Evolutionary conservation across 345 rosid genomes (phyloP), one percentile per base, ranked within the genome.

Genomic region (Gossypium anomalum): DNA sequence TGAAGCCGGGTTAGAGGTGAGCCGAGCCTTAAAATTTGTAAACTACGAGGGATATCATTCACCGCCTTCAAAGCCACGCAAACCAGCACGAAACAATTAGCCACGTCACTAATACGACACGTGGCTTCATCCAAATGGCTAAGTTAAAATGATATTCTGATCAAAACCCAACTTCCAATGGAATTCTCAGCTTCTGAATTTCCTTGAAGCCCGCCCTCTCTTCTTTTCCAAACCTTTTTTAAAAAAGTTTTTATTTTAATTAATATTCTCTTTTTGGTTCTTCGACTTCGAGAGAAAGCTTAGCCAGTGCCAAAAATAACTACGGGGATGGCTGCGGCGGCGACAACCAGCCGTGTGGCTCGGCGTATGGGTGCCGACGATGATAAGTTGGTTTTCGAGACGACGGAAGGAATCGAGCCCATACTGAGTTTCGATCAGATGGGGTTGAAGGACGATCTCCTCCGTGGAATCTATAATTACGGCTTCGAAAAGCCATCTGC

Each of bases 401-500:
- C 99, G 43, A 89, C 94, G 7, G 94, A 91, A 75, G 97, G 98
- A 22, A 84, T 95, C 29, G 94, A 95, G 82, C 93, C 93, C 11
- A 90, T 93, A 25, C 69, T 85, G 19, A 91, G 86, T 79, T 95
- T 95, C 83, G 93, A 89, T 47, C 85, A 83, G 62, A 95, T 93
- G 99, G 96, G 88, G 67, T 85, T 93, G 6, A 93, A 88, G 66
- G 91, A 93, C 47, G 88, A 87, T 73, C 83, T 95, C 0, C 87
- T 95, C 48, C 92, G 97, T 15, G 99, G 98, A 59, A 85, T 95
- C 77, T 95, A 91, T 81, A 87, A 79, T 25, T 93, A 89, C 68
- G 97, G 98, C 14, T 93, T 91, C 79, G 96, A 90, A 87, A 95
- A 93, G 81, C 98, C 98, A 1, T 95, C 99, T 0, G 98, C 98